Base-by-base conservation (phyloP, 78 protist species). In the Dictyostelium capitatum region DNA sequence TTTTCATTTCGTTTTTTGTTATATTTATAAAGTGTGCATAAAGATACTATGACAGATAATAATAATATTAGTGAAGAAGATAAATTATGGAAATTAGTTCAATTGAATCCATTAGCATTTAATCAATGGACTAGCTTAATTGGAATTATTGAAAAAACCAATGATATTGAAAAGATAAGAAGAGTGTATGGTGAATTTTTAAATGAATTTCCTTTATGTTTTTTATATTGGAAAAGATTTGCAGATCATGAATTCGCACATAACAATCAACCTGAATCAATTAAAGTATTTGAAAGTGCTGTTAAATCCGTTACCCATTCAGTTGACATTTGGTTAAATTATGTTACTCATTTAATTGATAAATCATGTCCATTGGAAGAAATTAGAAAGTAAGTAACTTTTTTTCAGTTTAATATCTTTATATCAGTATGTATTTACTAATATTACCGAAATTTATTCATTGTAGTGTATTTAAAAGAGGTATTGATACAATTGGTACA, bases 191-290 rank as follows among this genome's bases (percentile, higher is more conserved):
- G 46, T 43, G 79, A 73, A n/a, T 73, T 73, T n/a, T 43, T 73
- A 32, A 46, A 32, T 30, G 79, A 73, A 32, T 73, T 73, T n/a
- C 79, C 79, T 20, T 32, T 73, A n/a, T 73, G 79, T 73, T 73
- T 73, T 73, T 32, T 73, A 32, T 73, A 73, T 73, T 73, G 79
- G 79, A 73, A 73, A 73, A 73, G 79, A 43, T 73, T 43, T n/a
- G 79, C 79, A 43, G 79, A 73, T n/a, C 54, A 73, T 73, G 79
- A 73, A n/a, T 73, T 19, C 9, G 48, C 79, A 0, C 28, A 20
- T 46, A n/a, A 73, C 20, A 43, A 43, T 32, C 46, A 23, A 10
- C 43, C 6, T n/a, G 51, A 43, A 46, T 23, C 79, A 9, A 73
- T 73, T 73, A 30, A 73, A 11, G 23, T 73, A 6, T 73, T 30